Percentiles rank a stretch among this genome's conserved stretches.
Conservation (phyloP, 73 alveolate genomes). For the Paramecium primaurelia region DNA sequence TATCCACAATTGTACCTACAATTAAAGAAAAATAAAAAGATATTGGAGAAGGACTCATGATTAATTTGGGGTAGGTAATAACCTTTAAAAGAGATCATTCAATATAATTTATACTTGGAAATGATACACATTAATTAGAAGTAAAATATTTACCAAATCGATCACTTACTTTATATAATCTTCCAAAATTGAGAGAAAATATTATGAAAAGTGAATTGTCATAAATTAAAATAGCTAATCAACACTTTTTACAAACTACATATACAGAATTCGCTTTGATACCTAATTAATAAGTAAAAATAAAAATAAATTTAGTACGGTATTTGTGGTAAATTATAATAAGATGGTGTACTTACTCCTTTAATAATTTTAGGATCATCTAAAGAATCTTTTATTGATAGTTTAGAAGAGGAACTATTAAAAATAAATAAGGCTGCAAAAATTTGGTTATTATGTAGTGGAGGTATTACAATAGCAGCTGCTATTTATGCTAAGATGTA, state of each 20-base stretch:
- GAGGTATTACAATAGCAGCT: not conserved
- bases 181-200: not conserved
- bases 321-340: not conserved
- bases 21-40: not conserved
- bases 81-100: not conserved
- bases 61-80: not conserved
- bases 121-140: not conserved
- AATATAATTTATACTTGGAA: not conserved
- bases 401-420: constrained; percentile 3
- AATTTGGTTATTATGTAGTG: not conserved
- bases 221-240: not conserved
- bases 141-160: not conserved
- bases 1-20: not conserved
- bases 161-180: not conserved
- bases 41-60: not conserved
- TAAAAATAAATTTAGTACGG: not conserved
- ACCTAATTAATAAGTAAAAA: not conserved
- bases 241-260: not conserved
- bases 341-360: not conserved
- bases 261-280: constrained; percentile 34
- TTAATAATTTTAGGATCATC: not conserved
- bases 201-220: not conserved
- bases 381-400: constrained; percentile 33
- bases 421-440: not conserved
- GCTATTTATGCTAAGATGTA: not conserved